Conservation (phyloP, 1,284 basidiomycete genomes). For the Boletus semigastroideus region DNA sequence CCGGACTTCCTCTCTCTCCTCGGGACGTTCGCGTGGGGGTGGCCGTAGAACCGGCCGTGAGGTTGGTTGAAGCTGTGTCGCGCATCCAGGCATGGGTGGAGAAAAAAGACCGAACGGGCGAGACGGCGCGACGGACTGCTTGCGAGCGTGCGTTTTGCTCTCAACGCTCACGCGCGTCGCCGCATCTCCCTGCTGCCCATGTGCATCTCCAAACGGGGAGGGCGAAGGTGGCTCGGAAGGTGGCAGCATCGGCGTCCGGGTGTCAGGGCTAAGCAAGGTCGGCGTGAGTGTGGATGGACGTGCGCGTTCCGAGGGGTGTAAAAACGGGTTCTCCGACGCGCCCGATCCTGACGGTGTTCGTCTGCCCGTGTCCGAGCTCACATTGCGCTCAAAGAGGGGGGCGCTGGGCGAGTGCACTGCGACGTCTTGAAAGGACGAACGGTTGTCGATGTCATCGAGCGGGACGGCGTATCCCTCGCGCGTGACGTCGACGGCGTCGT, state of each 20-base stretch:
- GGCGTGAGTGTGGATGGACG: slow-evolving; percentile 3
- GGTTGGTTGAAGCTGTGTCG: slow-evolving; percentile 41
- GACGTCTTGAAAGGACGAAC: slow-evolving; percentile 18
- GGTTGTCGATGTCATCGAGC: slow-evolving; percentile 48
- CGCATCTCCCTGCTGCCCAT: slow-evolving; percentile 22
- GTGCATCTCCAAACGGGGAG: slow-evolving; percentile 47
- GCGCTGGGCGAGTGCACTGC: slow-evolving; percentile 42
- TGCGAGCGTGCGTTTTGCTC: background rate
- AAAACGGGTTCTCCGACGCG: slow-evolving; percentile 47
- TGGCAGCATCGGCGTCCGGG: slow-evolving; percentile 10
- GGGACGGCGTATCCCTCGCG: slow-evolving; percentile 40
- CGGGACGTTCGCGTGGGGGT: slow-evolving; percentile 14
- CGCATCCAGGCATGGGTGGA: background rate
- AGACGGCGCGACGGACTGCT: slow-evolving; percentile 40
- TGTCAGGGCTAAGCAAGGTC: background rate
- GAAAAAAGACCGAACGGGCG: slow-evolving; percentile 58
- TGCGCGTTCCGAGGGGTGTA: slow-evolving; percentile 41
- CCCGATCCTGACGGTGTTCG: background rate
- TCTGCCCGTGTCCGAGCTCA: slow-evolving; percentile 14
- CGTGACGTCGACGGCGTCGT: slow-evolving; percentile 44
- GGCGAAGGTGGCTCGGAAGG: slow-evolving; percentile 14
- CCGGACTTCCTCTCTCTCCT: slow-evolving; percentile 36
- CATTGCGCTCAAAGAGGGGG: slow-evolving; percentile 25
- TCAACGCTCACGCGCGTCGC: slow-evolving; percentile 28
- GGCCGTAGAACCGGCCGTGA: slow-evolving; percentile 36